These are phyloP conservation scores for Lasiodiplodia citricola DNA, from an alignment of 2,329 filamentous ascomycete genomes.

Conservation along the genomic window DNA sequence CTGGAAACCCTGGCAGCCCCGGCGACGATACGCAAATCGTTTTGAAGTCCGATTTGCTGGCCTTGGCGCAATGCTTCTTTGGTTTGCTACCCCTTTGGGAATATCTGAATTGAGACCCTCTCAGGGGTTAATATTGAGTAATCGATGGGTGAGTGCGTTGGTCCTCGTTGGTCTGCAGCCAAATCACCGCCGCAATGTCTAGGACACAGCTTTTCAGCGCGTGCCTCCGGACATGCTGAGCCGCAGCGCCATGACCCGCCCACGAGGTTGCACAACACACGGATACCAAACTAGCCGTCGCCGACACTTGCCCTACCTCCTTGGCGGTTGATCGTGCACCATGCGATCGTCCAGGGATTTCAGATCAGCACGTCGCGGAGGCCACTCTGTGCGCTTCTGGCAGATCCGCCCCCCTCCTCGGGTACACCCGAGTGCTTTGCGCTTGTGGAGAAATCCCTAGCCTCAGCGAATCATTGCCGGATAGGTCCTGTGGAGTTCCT, in stretches of 20 bases:
- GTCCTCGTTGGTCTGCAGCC: neutral
- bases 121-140: constrained; percentile 5
- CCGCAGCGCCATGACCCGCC: constrained; percentile 1
- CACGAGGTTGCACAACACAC: neutral
- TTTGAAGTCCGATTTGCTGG: neutral
- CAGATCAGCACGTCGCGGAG: constrained; percentile 9
- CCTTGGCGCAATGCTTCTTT: constrained; percentile 11
- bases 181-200: neutral
- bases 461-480: constrained; percentile 7
- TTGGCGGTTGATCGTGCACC: neutral
- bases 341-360: constrained; percentile 2
- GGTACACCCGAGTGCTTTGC: constrained; percentile 1
- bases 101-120: neutral
- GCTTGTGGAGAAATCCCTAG: constrained; percentile 1
- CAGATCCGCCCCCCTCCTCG: neutral
- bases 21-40: constrained; percentile 5
- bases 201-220: neutral
- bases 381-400: constrained; percentile 1
- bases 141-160: neutral
- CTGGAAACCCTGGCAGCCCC: constrained; percentile 8
- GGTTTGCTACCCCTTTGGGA: constrained; percentile 1
- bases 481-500: neutral
- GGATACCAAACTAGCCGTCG: neutral
- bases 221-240: neutral
- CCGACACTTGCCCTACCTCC: neutral